Base-by-base conservation (phyloP, 1,139 yeast genomes). In the Scheffersomyces stambukii region DNA sequence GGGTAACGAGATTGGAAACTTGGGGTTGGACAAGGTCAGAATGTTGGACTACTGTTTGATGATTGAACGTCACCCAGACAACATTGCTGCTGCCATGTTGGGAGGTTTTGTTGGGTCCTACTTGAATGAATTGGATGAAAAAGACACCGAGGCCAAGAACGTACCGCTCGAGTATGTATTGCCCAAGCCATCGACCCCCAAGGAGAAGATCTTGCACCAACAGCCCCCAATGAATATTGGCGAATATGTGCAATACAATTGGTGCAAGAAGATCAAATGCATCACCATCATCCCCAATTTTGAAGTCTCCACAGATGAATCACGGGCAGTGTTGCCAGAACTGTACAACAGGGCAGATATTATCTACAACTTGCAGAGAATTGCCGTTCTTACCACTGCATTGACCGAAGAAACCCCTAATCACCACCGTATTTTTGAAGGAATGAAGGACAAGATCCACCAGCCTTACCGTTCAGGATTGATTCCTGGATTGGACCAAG, bases 1-100 rank as follows among this genome's bases (percentile, higher is more conserved):
- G 23, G 98, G 94, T 24, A 85, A 84, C 50, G 91, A 81, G 45
- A 67, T 88, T 16, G 96, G 93, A 14, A 68, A 74, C 33, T 64
- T 91, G 26, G 77, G 75, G 1, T 75, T 86, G 39, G 64, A 80
- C 31, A 89, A 83, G 55, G 79, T 75, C 43, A 70, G 98, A 45
- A 72, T 91, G 78, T 69, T 91, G 49, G 98, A 91, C 59, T 91
- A 84, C 64, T 86, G 96, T 55, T 70, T 91, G 44, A 84, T 91
- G 89, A 89, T 91, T 46, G 98, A 91, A 63, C 78, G 97, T 52
- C 98, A 91, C 50, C 98, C 98, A 19, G 98, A 91, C 58, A 91
- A 91, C 57, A 89, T 91, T 49, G 89, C 96, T 13, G 98, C 98
- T 19, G 96, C 98, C 25, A 86, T 91, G 96, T 81, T 89, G 77